These are phyloP conservation scores for Fusarium pininemorale DNA, from an alignment of 2,329 filamentous ascomycete genomes.

Conservation along the genomic window DNA sequence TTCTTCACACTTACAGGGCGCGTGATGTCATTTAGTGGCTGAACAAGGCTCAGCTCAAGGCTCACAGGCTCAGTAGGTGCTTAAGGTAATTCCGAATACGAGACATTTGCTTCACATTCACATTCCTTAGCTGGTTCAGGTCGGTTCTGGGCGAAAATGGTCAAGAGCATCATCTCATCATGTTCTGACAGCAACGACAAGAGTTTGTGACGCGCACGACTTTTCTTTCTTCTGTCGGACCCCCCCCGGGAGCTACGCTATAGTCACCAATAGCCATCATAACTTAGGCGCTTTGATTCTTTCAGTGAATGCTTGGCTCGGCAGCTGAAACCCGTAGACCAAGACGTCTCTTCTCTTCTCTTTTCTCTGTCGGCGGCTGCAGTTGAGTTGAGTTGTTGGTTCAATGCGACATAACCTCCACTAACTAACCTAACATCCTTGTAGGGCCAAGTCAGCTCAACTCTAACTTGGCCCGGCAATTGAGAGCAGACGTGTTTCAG, in stretches of 20 bases:
- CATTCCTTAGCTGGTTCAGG: slow-evolving; percentile 11
- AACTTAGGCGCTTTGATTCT: neutral
- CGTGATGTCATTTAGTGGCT: slow-evolving; percentile 34
- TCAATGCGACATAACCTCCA: neutral
- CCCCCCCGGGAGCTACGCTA: neutral
- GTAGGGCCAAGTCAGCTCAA: neutral
- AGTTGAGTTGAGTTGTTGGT: neutral
- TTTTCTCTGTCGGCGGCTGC: neutral
- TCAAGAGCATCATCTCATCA: slow-evolving; percentile 17
- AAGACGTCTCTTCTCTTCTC: neutral
- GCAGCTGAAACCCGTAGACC: slow-evolving; percentile 30
- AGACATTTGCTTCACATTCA: neutral
- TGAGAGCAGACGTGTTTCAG: slow-evolving; percentile 15
- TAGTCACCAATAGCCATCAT: neutral
- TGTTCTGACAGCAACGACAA: neutral
- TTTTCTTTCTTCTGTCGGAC: neutral
- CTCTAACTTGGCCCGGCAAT: neutral
- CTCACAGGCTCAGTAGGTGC: neutral
- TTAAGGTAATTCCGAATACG: slow-evolving; percentile 8
- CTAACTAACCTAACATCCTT: neutral
- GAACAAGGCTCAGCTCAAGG: neutral
- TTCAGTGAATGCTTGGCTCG: neutral
- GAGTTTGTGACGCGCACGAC: slow-evolving; percentile 29
- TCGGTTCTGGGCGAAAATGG: neutral
- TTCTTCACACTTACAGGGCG: neutral